Base-by-base conservation (phyloP, 441 rosid species). In the Jatropha multifida region DNA sequence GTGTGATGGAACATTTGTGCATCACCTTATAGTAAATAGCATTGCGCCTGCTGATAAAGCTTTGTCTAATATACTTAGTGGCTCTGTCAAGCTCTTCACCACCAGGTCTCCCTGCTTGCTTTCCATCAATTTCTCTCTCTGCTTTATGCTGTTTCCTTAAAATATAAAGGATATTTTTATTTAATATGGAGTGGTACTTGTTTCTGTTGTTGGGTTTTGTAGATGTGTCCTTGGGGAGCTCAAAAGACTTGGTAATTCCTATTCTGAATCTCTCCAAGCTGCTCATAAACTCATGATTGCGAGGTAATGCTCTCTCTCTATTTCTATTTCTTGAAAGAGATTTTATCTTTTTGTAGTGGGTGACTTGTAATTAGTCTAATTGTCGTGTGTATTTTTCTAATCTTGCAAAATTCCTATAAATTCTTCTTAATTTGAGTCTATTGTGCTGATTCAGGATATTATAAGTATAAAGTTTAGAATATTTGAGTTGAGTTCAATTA, bases 221-320 rank as follows among this genome's bases (percentile, higher is more conserved):
- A 94, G 98, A 69, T 92, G 98, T 72, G 94, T 89, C 60, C 58
- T 88, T 68, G 92, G 83, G n/a, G 98, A 95, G 87, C 78, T 95
- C 79, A 86, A 86, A 73, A 86, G 88, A 68, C 92, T 93, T 3
- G 97, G 97, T 40, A 79, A 63, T 17, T 86, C 90, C 18, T 86
- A 83, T 62, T 56, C 85, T 7, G 88, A 88, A 60, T 84, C 97
- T 55, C 85, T 92, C 4, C 81, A 81, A 15, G 94, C 92, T 44
- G 89, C 93, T 2, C 80, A 80, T 44, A 77, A 81, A 86, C 93
- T 93, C 69, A 59, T 82, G 46, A 68, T 83, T n/a, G 95, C 94
- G 2, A 95, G 92, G 98, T 95, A 74, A 5, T 40, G 23, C 37
- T 2, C 10, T 27, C 15, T 7, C 5, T 46, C 18, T 46, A 14